Base-by-base conservation (phyloP, 345 rosid species). In the Hibiscus tridactylites region DNA sequence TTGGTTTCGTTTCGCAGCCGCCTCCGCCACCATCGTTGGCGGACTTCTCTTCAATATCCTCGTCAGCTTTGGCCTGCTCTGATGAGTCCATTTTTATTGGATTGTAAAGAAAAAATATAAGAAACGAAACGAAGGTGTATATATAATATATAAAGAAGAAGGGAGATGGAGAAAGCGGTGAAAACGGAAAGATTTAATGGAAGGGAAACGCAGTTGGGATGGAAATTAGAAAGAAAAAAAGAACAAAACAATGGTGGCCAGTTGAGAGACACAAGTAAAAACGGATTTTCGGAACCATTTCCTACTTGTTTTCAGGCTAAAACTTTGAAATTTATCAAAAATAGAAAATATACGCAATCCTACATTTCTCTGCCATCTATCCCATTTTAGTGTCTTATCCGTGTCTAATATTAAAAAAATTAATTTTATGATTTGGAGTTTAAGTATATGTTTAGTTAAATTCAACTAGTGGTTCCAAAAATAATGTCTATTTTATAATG, bases 151-250 rank as follows among this genome's bases (percentile, higher is more conserved):
- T 1, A 31, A 68, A 50, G 57, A 11, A 24, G 21, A 19, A 53
- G 0, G 3, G 13, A 26, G 21, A 46, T 15, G 2, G 16, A 24
- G 31, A 71, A 47, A 60, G 65, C 54, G 74, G 44, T 42, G 67
- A 59, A 71, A 60, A 57, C 56, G 74, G 74, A 46, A 54, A 28
- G 15, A 59, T 44, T 42, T 26, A 29, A 71, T 9, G 65, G 61
- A 33, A 9, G 39, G 21, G 13, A 49, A 61, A 61, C 33, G 31
- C 7, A 61, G 65, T 12, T 61, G 16, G 8, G 63, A 24, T 58
- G 31, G 4, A 31, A 26, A 24, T 58, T 26, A 26, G 16, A 26
- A 58, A 24, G 2, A 24, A 57, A 19, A 52, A 52, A 53, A 33
- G 6, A 33, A 33, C 37, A 33, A 4, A 33, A 35, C 58, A 53